phyloP scores from a whole-genome alignment of 73 alveolate species.

The Paramecium sexaurelia region DNA sequence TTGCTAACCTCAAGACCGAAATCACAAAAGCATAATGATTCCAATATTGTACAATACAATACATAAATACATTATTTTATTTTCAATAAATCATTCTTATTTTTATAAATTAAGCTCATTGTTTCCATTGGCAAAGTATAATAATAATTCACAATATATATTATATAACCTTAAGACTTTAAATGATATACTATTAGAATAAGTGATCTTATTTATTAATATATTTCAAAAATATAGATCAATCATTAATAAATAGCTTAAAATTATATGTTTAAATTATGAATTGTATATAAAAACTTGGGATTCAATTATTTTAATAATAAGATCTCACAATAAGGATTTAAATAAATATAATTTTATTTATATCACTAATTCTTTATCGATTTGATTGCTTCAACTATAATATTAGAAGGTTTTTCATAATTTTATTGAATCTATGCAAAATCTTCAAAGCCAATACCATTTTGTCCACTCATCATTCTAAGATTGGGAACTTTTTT shows the following conservation, averaged over 20 bases:
- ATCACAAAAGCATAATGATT: slow-evolving; percentile 72
- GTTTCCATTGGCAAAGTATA: no score
- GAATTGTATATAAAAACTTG: no score
- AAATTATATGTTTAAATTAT: no score
- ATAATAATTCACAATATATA: no score
- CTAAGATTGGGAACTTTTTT: background rate
- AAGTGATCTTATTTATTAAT: no score
- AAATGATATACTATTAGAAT: no score
- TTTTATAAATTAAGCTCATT: background rate
- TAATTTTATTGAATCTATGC: background rate
- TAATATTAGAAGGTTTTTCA: background rate
- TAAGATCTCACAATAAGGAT: no score
- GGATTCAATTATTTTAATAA: no score
- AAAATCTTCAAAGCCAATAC: background rate
- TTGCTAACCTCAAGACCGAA: slow-evolving; percentile 86
- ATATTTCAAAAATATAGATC: no score
- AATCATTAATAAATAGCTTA: no score
- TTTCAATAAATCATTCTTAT: background rate
- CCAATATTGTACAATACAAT: slow-evolving; percentile 21
- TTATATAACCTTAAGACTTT: no score
- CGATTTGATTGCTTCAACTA: background rate
- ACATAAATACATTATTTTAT: background rate
- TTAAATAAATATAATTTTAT: background rate
- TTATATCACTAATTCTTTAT: background rate
- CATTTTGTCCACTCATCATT: background rate